Evolutionary conservation across 75 land plant species (phyloP), one percentile per base, ranked within the genome.

Genomic region (Sequoiadendron giganteum): DNA sequence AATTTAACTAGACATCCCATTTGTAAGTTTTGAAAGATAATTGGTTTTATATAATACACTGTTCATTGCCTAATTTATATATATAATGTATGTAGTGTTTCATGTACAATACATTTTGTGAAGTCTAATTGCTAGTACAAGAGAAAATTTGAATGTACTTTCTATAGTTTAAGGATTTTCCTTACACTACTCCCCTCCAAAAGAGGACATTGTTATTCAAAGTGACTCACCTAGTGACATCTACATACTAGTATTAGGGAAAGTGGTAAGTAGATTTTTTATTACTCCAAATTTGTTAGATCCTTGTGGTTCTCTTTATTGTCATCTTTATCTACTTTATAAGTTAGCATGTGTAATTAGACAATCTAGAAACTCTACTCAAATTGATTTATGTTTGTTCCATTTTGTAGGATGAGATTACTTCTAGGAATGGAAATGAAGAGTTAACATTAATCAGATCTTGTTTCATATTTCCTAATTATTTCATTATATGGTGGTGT

Each of bases 101-200:
- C n/a, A n/a, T n/a, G n/a, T n/a, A n/a, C n/a, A n/a, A n/a, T n/a
- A n/a, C n/a, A n/a, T n/a, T n/a, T n/a, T n/a, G n/a, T n/a, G n/a
- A n/a, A n/a, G n/a, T n/a, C n/a, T n/a, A n/a, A n/a, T n/a, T n/a
- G n/a, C n/a, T n/a, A n/a, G n/a, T n/a, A n/a, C n/a, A n/a, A n/a
- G n/a, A n/a, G n/a, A n/a, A n/a, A n/a, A n/a, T n/a, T n/a, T n/a
- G n/a, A n/a, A n/a, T n/a, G n/a, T n/a, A n/a, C n/a, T n/a, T n/a
- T n/a, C n/a, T n/a, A n/a, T n/a, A n/a, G n/a, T n/a, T n/a, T n/a
- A n/a, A n/a, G n/a, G n/a, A n/a, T n/a, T n/a, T n/a, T n/a, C n/a
- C n/a, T n/a, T n/a, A n/a, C n/a, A n/a, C n/a, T 95, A 95, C 87
- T 90, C 93, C 42, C 96, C 97, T 15, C 97, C 97, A 8, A 88